A percentile compares a stretch with the other conserved stretches of the same genome.
Evolutionary conservation across 495 filamentous ascomycete species (phyloP).

Genomic region (Penicillium canescens): DNA sequence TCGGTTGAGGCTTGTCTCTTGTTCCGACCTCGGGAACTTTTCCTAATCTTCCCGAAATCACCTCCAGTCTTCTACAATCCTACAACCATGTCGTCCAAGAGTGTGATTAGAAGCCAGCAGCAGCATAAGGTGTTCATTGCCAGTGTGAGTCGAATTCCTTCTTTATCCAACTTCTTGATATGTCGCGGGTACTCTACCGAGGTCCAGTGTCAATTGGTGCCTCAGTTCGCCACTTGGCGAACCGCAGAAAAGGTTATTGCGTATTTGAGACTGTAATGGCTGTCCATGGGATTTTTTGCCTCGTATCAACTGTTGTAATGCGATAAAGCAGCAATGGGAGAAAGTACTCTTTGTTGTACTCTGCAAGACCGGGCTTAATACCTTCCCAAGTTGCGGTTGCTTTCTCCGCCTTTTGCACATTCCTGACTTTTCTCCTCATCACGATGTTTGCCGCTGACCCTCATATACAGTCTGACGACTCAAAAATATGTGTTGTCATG

Average conservation of each 20-base stretch:
- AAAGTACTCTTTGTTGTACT: too few species aligned
- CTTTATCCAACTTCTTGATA: background rate
- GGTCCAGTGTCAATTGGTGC: background rate
- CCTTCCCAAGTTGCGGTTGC: too few species aligned
- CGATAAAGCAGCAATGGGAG: too few species aligned
- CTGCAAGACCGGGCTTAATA: too few species aligned
- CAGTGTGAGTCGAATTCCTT: conserved; percentile 24
- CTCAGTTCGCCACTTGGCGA: background rate
- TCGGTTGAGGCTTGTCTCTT: conserved; percentile 4
- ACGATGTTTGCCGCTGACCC: conserved; percentile 16
- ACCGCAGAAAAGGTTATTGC: too few species aligned
- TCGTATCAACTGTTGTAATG: too few species aligned
- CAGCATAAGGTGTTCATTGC: conserved; percentile 32
- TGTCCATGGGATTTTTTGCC: too few species aligned
- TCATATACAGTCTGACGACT: conserved; percentile 80
- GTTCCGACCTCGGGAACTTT: conserved; percentile 18
- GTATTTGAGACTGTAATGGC: too few species aligned
- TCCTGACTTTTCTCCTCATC: too few species aligned
- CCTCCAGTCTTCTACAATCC: conserved; percentile 3
- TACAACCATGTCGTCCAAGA: conserved; percentile 23
- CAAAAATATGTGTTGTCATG: conserved; percentile 98
- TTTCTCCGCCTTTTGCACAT: too few species aligned
- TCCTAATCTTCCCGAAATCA: conserved; percentile 25
- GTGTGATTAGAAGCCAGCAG: conserved; percentile 17
- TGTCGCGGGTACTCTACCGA: conserved; percentile 1